Percentiles rank a stretch among this genome's conserved stretches.
Conservation (phyloP, 805 yeast genomes). For the Pichia eremophila region DNA sequence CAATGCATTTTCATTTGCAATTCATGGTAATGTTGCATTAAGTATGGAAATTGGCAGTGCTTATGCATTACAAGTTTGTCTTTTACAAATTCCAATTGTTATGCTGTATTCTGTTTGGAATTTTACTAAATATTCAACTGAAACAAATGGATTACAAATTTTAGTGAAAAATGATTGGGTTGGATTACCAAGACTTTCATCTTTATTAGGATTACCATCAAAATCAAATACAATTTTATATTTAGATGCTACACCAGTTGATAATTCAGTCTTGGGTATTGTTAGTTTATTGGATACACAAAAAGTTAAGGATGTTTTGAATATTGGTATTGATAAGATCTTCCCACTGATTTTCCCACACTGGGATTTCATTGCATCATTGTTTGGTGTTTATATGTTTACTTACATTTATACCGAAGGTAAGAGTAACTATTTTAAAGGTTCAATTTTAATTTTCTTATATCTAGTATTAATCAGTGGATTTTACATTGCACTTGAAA, state of each 20-base stretch:
- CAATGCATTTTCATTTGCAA: constrained; percentile 94
- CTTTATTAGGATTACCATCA: constrained; percentile 1
- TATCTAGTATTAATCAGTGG: constrained; percentile 73
- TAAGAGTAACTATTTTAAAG: constrained; percentile 91
- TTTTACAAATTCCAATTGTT: constrained; percentile 86
- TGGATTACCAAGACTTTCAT: constrained; percentile 9
- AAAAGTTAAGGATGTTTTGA: neutral
- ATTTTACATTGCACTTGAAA: constrained; percentile 54
- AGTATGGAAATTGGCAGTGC: constrained; percentile 98
- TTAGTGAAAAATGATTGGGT: neutral
- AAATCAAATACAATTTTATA: neutral
- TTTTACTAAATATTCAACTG: constrained; percentile 6
- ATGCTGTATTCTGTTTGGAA: constrained; percentile 63
- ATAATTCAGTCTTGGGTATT: neutral
- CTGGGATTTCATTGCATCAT: constrained; percentile 87
- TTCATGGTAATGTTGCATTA: constrained; percentile 89
- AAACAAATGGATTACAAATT: neutral
- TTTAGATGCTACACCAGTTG: neutral
- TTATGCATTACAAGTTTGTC: constrained; percentile 89
- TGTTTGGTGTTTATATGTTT: constrained; percentile 79
- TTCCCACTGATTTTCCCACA: constrained; percentile 86
- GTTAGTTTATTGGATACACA: neutral
- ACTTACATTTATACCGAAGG: constrained; percentile 96
- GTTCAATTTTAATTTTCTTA: constrained; percentile 73
- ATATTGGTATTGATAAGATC: constrained; percentile 27